These are phyloP conservation scores for Podosphaera aphanis DNA, from an alignment of 2,329 filamentous ascomycete species.

Conservation along the genomic window DNA sequence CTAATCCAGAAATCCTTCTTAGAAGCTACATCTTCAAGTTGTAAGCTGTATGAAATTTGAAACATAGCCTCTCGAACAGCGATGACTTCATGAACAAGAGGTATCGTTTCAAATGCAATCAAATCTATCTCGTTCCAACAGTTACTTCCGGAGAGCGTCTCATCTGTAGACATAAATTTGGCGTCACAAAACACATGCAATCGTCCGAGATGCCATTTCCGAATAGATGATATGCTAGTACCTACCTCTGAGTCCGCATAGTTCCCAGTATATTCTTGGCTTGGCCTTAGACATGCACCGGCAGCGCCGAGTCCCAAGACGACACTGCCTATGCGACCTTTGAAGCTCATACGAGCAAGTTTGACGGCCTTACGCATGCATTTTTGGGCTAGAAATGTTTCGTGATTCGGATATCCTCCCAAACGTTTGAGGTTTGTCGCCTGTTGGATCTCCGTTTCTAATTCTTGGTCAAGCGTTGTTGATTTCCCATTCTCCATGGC, in stretches of 20 bases:
- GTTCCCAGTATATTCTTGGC: constrained; percentile 38
- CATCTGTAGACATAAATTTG: neutral
- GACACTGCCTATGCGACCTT: constrained; percentile 16
- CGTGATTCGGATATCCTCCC: too few species aligned
- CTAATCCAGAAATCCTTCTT: constrained; percentile 28
- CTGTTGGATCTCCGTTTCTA: too few species aligned
- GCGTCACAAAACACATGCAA: constrained; percentile 23
- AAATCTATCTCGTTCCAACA: constrained; percentile 21
- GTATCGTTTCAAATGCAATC: constrained; percentile 43
- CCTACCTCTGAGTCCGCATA: constrained; percentile 21
- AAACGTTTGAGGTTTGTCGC: too few species aligned
- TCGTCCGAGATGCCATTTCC: constrained; percentile 32
- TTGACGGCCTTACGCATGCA: constrained; percentile 20
- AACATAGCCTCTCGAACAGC: constrained; percentile 26
- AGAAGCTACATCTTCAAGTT: neutral
- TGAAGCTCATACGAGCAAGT: constrained; percentile 17
- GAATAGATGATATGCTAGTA: neutral
- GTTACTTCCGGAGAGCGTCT: neutral
- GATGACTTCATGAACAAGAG: constrained; percentile 34
- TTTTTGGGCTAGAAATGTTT: constrained; percentile 17
- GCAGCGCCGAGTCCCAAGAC: constrained; percentile 43
- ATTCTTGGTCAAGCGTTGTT: too few species aligned
- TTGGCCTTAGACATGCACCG: constrained; percentile 41
- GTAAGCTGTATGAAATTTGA: neutral
- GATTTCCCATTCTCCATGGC: constrained; percentile 7